Evolutionary conservation across 2,329 filamentous ascomycete genomes (phyloP), one percentile per base, ranked within the genome.

Genomic region (Fusarium fujikuroi): DNA sequence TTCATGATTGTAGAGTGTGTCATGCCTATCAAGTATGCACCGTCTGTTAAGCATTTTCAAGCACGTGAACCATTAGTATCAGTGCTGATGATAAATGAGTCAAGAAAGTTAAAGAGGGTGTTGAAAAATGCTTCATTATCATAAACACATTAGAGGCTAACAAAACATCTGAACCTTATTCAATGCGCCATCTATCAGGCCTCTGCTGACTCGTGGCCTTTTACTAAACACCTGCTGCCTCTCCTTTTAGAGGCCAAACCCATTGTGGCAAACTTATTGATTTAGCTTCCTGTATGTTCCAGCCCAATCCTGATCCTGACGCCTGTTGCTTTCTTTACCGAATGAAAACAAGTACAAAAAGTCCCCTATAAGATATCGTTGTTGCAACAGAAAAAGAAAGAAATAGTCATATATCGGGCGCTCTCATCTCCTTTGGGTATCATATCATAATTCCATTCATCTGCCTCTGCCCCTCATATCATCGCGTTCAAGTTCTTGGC

Each of bases 401-500:
- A 40, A 69, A 46, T 39, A 19, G 30, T n/a, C 39, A 34, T 50
- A 23, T 44, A 42, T 37, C 25, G 32, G 46, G 43, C 32, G 40
- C 23, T 30, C 23, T 23, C 53, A n/a, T 60, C 12, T 43, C 46
- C 21, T 32, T 39, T n/a, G 34, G 50, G 44, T 56, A 54, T 70
- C 43, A 15, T 70, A 40, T 64, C 53, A 50, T 61, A 42, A 58
- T 34, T 50, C 32, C 37, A n/a, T 61, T 73, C 43, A 70, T 54
- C 60, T 58, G 23, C 54, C n/a, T n/a, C 50, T 52, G 19, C 30
- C 49, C 7, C 54, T 66, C 21, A 63, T 63, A n/a, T 72, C 69
- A 47, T 65, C 61, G 21, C 63, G 60, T 14, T 67, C 76, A 11
- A 75, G 73, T 46, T 78, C 79, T 62, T 80, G 78, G 58, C 69